Evolutionary conservation across 2,329 filamentous ascomycete genomes (phyloP), one percentile per base, ranked within the genome.

Genomic region (Coniochaeta hoffmannii): DNA sequence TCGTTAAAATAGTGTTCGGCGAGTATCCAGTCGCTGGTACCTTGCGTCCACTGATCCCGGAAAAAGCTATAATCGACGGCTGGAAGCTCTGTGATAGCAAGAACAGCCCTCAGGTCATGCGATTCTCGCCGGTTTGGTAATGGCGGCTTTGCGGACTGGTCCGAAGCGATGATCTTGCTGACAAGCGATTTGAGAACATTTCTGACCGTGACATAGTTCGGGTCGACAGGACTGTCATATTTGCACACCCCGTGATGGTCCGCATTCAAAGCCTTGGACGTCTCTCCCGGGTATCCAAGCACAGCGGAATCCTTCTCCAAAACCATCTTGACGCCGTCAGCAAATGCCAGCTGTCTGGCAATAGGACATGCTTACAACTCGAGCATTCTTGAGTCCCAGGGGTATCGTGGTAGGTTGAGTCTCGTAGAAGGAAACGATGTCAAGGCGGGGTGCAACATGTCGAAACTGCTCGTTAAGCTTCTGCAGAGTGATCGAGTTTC

Each of bases 391-490:
- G 7, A 8, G 7, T 32, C 30, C 7, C 34, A 36, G 10, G 34
- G 7, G 30, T 12, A 32, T 32, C 7, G 7, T 32, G 7, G 30
- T 32, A 7, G 55, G 55, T n/a, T 49, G 24, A 4, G 64, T 66
- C 30, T 66, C 65, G 28, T 65, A 69, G 51, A 68, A 67, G 0
- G 66, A 68, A 7, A 63, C 36, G 9, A 68, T 62, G 0, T 60
- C 31, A 2, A 68, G 14, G 8, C 55, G 61, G 12, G 62, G 56
- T 4, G 62, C 61, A n/a, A 63, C 32, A 24, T 65, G 63, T 0
- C 66, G 59, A 53, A 69, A 69, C 31, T 64, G 58, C 12, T 69
- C 65, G 50, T 68, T 67, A 4, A 67, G 52, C 2, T 53, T 58
- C 19, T 65, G 56, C 1, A 66, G 8, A 0, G 63, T 58, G 0